phyloP scores from a whole-genome alignment of 352 stramenopile genomes.

The Aphanomyces stellatus region DNA sequence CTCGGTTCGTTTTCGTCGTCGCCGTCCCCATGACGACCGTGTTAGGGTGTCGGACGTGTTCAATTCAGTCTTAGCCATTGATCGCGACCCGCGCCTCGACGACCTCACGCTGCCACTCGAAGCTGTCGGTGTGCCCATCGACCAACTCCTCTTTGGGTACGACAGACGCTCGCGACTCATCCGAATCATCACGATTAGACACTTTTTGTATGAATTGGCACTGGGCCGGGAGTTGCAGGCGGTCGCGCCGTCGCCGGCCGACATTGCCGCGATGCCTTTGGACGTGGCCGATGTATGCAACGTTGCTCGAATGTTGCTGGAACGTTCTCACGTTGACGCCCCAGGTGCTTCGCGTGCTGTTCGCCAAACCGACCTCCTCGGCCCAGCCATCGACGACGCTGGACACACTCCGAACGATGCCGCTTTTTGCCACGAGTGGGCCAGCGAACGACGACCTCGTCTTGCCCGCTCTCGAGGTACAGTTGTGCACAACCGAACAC shows the following conservation, averaged over 20 bases:
- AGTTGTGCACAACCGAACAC: background rate
- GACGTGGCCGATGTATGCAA: constrained; percentile 52
- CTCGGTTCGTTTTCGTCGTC: constrained; percentile 21
- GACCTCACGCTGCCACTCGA: constrained; percentile 55
- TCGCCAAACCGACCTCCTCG: no score
- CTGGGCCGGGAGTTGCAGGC: constrained; percentile 47
- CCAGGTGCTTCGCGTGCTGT: background rate
- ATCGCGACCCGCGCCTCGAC: constrained; percentile 42
- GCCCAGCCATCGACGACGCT: background rate
- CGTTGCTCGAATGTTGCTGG: background rate
- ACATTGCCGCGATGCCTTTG: constrained; percentile 40
- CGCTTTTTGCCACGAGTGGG: background rate
- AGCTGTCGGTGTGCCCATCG: constrained; percentile 50
- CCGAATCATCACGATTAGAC: constrained; percentile 51
- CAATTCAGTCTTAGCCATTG: constrained; percentile 47
- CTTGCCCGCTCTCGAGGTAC: constrained; percentile 21
- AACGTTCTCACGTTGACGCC: no score
- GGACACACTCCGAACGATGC: background rate
- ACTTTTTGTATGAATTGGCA: constrained; percentile 70
- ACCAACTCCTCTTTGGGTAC: constrained; percentile 53
- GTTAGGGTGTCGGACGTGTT: constrained; percentile 52
- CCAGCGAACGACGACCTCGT: constrained; percentile 36
- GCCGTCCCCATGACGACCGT: background rate
- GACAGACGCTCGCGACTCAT: background rate
- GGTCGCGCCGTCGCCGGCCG: constrained; percentile 32